Base-by-base conservation (phyloP, 805 yeast species). In the Sugiyamaella americana region DNA sequence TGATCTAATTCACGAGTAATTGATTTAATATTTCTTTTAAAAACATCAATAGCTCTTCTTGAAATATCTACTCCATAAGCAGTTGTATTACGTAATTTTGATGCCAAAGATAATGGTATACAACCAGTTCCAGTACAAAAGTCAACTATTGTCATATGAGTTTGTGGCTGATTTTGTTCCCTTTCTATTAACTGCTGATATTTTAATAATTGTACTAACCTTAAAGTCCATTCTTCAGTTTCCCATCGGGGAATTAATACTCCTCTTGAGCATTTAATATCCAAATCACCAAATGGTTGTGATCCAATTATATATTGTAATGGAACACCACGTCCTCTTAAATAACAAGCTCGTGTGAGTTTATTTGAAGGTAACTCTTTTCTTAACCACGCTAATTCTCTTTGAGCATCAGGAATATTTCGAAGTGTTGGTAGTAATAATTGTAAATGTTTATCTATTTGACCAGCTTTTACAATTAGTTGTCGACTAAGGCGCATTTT, bases 181-280 rank as follows among this genome's bases (percentile, higher is more conserved):
- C 16, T 5, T 16, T 13, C 23, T 20, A 20, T 13, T 6, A 11
- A 6, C 26, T 38, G 41, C 24, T 55, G 19, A 71, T 46, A 18
- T 37, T 23, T 3, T 19, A 45, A 11, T 48, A 13, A 20, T 18
- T 17, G 24, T 37, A 30, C 63, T 18, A 84, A 59, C 46, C 71
- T 71, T 23, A 67, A 30, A 6, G 75, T 69, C 97, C 97, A 91
- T 58, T 87, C 95, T 61, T 91, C 98, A 0, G 98, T 91, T 60
- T 91, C 98, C 84, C 91, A 81, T 42, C 98, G 66, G 0, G 98
- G 98, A 22, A 91, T 89, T 50, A 91, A 66, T 1, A 87, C 97
- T 0, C 79, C 79, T 1, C 67, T 68, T 23, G 63, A 57, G 57
- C 96, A 86, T 21, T 57, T 47, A 3, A 91, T 72, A 10, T 75